phyloP scores from a whole-genome alignment of 352 stramenopile species.

The Phytophthora citrophthora region DNA sequence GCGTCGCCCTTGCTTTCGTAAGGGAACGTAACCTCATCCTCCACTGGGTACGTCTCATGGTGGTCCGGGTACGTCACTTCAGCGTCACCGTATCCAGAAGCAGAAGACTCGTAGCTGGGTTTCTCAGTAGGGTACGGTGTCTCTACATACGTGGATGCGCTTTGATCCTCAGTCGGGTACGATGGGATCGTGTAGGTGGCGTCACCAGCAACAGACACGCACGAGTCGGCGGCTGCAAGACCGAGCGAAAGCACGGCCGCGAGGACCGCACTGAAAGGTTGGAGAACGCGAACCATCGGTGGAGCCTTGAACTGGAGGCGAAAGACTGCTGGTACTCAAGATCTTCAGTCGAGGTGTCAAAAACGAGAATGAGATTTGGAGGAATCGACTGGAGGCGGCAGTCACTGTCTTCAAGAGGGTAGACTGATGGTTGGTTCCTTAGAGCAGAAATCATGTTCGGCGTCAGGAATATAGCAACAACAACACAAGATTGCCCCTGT shows the following conservation, averaged over 20 bases:
- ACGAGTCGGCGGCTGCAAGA: conserved; percentile 15
- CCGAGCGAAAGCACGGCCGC: conserved; percentile 21
- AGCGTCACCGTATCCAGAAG: conserved; percentile 14
- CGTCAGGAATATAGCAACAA: not conserved
- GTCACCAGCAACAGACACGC: conserved; percentile 47
- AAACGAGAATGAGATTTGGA: conserved; percentile 30
- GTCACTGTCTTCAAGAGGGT: not conserved
- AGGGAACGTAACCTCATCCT: conserved; percentile 25
- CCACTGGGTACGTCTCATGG: conserved; percentile 16
- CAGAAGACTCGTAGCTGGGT: conserved; percentile 1
- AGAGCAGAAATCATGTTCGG: not conserved
- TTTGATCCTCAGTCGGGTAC: not conserved
- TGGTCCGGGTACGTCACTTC: conserved; percentile 29
- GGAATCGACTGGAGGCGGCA: not conserved
- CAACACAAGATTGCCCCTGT: not conserved
- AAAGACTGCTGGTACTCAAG: conserved; percentile 31
- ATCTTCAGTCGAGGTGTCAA: conserved; percentile 31
- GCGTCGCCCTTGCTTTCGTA: conserved; percentile 2
- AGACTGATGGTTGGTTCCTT: conserved; percentile 3
- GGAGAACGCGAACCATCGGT: conserved; percentile 33
- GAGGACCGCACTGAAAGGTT: conserved; percentile 28
- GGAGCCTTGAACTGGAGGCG: conserved; percentile 2
- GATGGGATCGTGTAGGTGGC: conserved; percentile 43
- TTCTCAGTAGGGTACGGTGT: conserved; percentile 3
- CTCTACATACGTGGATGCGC: conserved; percentile 1